Base-by-base conservation (phyloP, 352 stramenopile species). In the Sclerospora graminicola region DNA sequence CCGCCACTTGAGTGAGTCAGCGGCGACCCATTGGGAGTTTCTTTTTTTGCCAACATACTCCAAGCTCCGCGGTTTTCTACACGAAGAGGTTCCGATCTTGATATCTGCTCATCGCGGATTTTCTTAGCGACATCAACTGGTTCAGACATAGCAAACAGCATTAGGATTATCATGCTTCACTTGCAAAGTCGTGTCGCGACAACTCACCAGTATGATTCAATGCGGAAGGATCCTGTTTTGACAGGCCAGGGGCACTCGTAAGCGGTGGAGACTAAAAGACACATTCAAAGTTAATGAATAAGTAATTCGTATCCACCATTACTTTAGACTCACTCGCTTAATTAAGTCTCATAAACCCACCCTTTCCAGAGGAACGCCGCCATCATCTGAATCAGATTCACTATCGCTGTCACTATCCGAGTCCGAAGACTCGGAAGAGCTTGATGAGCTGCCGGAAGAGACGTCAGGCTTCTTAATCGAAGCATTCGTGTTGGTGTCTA, bases 341-440 rank as follows among this genome's bases (percentile, higher is more conserved):
- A 66, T 60, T 75, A 78, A 37, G 74, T 61, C 39, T 70, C 52
- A 75, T 50, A 79, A 73, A 89, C 75, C 64, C 65, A 89, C 79
- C 77, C 76, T 74, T 79, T 93, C 64, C 19, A 93, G 63, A 76
- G 76, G 78, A 67, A 61, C 68, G 33, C 60, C 74, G 32, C 56
- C 60, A 26, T 82, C 82, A 33, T 90, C 75, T 24, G 78, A 93
- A 48, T 92, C 81, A 23, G 71, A 87, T 23, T 90, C 78, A 69
- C 78, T 89, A 57, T 89, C 78, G 66, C 77, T 89, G 55, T 87
- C 76, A 57, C 69, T 89, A 53, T 90, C 81, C 36, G 81, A 93
- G 47, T 92, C 78, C 13, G 68, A 83, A 13, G 72, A 87, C 48
- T 85, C 75, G 37, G 69, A 87, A n/a, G 71, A 84, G 57, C 75